These are phyloP conservation scores for Dactylellina haptotyla DNA, from an alignment of 2,329 filamentous ascomycete genomes.

Conservation along the genomic window DNA sequence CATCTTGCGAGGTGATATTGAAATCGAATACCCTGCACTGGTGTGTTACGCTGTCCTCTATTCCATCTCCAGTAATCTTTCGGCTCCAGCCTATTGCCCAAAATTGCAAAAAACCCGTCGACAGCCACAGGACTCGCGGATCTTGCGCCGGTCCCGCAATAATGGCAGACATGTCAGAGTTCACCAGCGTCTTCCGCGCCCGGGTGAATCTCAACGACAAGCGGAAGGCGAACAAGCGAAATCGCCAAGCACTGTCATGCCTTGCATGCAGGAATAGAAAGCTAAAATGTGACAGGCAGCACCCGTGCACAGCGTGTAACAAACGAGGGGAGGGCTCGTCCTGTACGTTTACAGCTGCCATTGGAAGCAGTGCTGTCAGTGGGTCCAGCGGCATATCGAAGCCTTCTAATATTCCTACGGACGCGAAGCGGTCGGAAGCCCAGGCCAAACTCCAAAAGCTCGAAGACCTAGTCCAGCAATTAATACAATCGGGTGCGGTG, in stretches of 20 bases:
- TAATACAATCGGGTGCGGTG: conserved; percentile 58
- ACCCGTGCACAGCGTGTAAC: conserved; percentile 62
- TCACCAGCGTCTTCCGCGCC: conserved; percentile 62
- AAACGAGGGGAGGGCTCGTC: conserved; percentile 60
- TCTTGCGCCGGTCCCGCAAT: too few species aligned
- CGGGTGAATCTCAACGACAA: conserved; percentile 60
- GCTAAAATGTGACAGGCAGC: conserved; percentile 63
- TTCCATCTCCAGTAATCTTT: conserved; percentile 49
- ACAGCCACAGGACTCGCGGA: not conserved
- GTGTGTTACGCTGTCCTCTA: not conserved
- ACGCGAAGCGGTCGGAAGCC: conserved; percentile 60
- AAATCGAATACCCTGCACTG: conserved; percentile 2
- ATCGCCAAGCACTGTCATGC: conserved; percentile 63
- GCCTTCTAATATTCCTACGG: not conserved
- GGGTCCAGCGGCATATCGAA: conserved; percentile 32
- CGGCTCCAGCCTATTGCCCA: conserved; percentile 17
- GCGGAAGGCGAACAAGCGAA: conserved; percentile 62
- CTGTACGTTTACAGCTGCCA: conserved; percentile 24
- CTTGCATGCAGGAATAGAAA: conserved; percentile 63
- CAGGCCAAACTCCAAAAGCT: conserved; percentile 62
- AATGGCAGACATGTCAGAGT: conserved; percentile 51
- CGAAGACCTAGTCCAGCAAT: conserved; percentile 62
- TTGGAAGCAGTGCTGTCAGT: too few species aligned
- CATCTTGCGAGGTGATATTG: not conserved
- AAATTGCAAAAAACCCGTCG: not conserved